A percentile compares a stretch with the other conserved stretches of the same genome.
phyloP scores from a whole-genome alignment of 805 yeast genomes.

The Suhomyces sp. region DNA sequence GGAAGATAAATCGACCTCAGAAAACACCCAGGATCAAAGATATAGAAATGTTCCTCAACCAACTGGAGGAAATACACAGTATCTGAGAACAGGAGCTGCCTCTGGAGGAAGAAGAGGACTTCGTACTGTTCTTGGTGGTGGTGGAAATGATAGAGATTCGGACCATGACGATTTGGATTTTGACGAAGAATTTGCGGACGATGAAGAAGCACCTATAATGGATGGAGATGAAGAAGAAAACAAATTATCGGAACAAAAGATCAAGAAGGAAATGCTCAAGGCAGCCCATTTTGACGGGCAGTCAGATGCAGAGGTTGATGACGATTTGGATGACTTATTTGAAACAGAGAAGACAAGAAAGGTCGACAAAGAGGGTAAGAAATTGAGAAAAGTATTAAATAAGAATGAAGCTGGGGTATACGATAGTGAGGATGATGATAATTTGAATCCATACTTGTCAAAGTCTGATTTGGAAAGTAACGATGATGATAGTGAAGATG shows the following conservation, averaged over 20 bases:
- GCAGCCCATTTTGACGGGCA: slow-evolving; percentile 75
- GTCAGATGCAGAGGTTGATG: slow-evolving; percentile 55
- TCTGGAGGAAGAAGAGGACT: slow-evolving; percentile 20
- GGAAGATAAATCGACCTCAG: slow-evolving; percentile 56
- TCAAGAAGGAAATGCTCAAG: slow-evolving; percentile 79
- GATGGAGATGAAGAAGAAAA: slow-evolving; percentile 96
- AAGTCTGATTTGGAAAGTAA: slow-evolving; percentile 59
- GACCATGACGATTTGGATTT: slow-evolving; percentile 91
- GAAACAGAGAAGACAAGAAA: slow-evolving; percentile 59
- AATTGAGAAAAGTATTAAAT: slow-evolving; percentile 76
- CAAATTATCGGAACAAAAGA: slow-evolving; percentile 79
- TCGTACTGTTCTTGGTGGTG: slow-evolving; percentile 47
- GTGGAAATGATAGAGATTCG: slow-evolving; percentile 54
- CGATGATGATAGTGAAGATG: slow-evolving; percentile 57
- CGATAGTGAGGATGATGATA: slow-evolving; percentile 70
- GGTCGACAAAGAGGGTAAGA: slow-evolving; percentile 88
- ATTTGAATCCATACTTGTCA: slow-evolving; percentile 71
- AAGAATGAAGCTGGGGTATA: slow-evolving; percentile 88
- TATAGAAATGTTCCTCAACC: slow-evolving; percentile 36
- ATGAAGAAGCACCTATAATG: slow-evolving; percentile 97
- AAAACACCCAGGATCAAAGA: slow-evolving; percentile 48
- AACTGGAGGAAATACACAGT: slow-evolving; percentile 8
- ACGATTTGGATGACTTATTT: slow-evolving; percentile 68
- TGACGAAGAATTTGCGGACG: slow-evolving; percentile 97
- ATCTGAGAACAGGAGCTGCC: no score